phyloP scores from a whole-genome alignment of 345 rosid genomes.

The Camelina hispida region DNA sequence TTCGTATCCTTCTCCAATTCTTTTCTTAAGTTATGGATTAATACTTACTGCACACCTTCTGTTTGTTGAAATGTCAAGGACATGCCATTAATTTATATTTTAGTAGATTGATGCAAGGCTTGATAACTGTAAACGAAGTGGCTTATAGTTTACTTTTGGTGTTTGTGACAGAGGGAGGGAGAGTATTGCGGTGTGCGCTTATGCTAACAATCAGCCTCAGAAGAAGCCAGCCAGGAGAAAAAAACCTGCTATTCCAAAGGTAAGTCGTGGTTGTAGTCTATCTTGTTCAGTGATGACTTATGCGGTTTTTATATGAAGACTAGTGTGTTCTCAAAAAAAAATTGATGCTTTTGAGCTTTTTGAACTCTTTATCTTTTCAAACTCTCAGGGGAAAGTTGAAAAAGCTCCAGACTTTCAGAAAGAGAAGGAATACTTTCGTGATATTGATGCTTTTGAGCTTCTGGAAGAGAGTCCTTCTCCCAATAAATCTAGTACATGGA shows the following conservation, averaged over 20 bases:
- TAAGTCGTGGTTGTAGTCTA: conserved; percentile 25
- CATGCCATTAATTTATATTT: not conserved
- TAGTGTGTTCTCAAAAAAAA: not conserved
- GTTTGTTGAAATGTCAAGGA: conserved; percentile 32
- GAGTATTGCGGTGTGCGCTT: conserved; percentile 76
- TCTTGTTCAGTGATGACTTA: conserved; percentile 2
- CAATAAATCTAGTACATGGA: conserved; percentile 71
- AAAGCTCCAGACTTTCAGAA: conserved; percentile 63
- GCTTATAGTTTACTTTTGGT: conserved; percentile 33
- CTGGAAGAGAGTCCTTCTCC: conserved; percentile 99
- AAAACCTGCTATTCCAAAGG: conserved; percentile 76
- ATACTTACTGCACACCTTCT: conserved; percentile 4
- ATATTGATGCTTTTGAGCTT: conserved; percentile 93
- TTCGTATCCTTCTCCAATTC: not conserved
- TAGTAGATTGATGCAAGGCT: conserved; percentile 12
- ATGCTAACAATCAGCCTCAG: conserved; percentile 53
- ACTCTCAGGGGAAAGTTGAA: conserved; percentile 58
- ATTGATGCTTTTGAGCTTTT: no score
- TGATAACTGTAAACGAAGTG: conserved; percentile 11
- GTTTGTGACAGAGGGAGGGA: conserved; percentile 71
- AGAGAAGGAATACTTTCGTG: conserved; percentile 77
- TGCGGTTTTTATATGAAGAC: conserved; percentile 2
- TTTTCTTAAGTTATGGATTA: conserved; percentile 2
- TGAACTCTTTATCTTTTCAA: not conserved
- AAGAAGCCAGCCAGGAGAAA: conserved; percentile 64